These are phyloP conservation scores for Cantharellus anzutake DNA, from an alignment of 768 basidiomycete genomes.

Conservation along the genomic window DNA sequence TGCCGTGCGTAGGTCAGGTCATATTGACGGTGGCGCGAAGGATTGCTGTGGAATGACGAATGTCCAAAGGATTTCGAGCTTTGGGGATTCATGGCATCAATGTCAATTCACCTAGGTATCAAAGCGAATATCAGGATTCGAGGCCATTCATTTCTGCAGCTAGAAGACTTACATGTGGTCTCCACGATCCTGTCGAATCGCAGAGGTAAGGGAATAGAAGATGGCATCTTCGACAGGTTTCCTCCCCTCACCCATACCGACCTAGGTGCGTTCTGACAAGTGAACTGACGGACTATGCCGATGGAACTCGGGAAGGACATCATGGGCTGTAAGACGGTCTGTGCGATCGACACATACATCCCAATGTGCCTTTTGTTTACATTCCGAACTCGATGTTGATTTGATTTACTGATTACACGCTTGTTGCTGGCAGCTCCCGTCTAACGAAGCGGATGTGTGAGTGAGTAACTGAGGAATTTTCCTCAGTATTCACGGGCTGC, in stretches of 20 bases:
- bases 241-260: constrained; percentile 46
- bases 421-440: too few relatives aligned
- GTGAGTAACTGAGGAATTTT: too few relatives aligned
- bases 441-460: too few relatives aligned
- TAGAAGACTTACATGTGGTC: constrained; percentile 21
- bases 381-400: too few relatives aligned
- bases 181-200: constrained; percentile 51
- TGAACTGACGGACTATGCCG: constrained; percentile 19
- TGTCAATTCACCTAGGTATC: constrained; percentile 79
- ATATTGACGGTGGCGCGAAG: constrained; percentile 89
- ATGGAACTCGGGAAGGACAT: constrained; percentile 77
- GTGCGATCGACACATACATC: constrained; percentile 12
- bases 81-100: constrained; percentile 74
- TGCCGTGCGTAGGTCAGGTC: constrained; percentile 75
- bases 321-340: constrained; percentile 4
- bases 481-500: too few relatives aligned
- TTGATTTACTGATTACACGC: too few relatives aligned
- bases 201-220: constrained; percentile 32
- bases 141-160: constrained; percentile 24
- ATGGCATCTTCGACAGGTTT: constrained; percentile 40
- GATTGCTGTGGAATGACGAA: constrained; percentile 64
- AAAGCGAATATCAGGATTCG: constrained; percentile 64
- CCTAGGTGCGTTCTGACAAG: constrained; percentile 48
- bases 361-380: too few relatives aligned
- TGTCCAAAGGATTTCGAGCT: constrained; percentile 86